Conservation (phyloP, 495 filamentous ascomycete species). For the Neurospora pannonica region DNA sequence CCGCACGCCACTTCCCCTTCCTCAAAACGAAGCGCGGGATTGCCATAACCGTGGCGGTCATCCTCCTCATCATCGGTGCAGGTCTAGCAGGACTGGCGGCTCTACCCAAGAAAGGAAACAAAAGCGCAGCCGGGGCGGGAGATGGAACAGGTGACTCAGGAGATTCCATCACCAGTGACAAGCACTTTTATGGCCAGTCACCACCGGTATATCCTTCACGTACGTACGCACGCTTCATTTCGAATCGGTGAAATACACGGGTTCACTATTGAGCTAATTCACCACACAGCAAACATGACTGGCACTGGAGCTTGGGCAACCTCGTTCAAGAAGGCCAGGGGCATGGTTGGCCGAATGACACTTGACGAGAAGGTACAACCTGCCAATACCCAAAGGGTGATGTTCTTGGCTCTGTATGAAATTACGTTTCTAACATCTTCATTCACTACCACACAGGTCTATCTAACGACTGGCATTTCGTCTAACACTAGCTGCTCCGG, state of each 20-base stretch:
- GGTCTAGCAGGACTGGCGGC: slow-evolving; percentile 25
- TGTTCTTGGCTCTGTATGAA: neutral
- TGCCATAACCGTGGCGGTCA: slow-evolving; percentile 21
- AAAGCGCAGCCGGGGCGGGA: neutral
- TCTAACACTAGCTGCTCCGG: slow-evolving; percentile 44
- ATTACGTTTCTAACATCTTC: slow-evolving; percentile 1
- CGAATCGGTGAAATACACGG: neutral
- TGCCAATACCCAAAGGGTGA: slow-evolving; percentile 14
- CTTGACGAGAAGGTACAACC: slow-evolving; percentile 50
- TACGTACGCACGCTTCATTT: slow-evolving; percentile 12
- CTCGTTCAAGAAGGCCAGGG: slow-evolving; percentile 42
- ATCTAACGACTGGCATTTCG: slow-evolving; percentile 40
- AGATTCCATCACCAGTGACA: slow-evolving; percentile 32
- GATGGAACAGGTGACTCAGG: slow-evolving; percentile 4
- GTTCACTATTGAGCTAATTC: neutral
- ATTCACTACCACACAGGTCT: slow-evolving; percentile 33
- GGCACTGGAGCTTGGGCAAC: slow-evolving; percentile 35
- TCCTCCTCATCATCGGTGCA: slow-evolving; percentile 28
- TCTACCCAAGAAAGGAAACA: slow-evolving; percentile 14
- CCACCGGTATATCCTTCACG: slow-evolving; percentile 50
- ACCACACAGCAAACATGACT: slow-evolving; percentile 43
- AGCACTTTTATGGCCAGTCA: slow-evolving; percentile 47
- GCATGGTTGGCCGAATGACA: slow-evolving; percentile 47
- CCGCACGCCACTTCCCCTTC: slow-evolving; percentile 30
- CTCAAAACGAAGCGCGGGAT: slow-evolving; percentile 28